Evolutionary conservation across 1,284 basidiomycete genomes (phyloP).

Genomic region (Gastroboletus turbinatus): DNA sequence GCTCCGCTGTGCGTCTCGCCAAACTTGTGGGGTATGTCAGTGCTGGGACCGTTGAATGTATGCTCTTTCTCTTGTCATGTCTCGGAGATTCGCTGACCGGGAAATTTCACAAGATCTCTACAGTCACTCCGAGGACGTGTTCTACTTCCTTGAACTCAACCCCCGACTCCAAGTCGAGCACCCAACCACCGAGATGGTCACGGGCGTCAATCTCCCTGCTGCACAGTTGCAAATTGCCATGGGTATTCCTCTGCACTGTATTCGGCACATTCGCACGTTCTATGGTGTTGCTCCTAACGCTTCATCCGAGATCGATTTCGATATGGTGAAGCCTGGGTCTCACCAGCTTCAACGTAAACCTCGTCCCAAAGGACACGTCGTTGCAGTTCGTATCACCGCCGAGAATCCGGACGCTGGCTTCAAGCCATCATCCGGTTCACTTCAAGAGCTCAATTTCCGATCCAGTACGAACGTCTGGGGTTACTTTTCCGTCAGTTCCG

Average conservation of each 20-base stretch:
- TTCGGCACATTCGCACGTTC: constrained; percentile 93
- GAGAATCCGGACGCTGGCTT: constrained; percentile 99
- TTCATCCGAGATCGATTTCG: constrained; percentile 93
- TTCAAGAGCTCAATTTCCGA: constrained; percentile 99
- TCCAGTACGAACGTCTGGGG: constrained; percentile 99
- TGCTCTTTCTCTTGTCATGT: constrained; percentile 24
- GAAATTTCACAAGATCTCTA: constrained; percentile 75
- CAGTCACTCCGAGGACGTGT: constrained; percentile 89
- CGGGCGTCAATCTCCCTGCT: constrained; percentile 96
- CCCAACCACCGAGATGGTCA: constrained; percentile 99
- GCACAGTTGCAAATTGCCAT: constrained; percentile 98
- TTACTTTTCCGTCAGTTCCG: constrained; percentile 96
- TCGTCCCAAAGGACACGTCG: constrained; percentile 95
- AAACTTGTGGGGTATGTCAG: constrained; percentile 99
- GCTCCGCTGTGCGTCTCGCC: constrained; percentile 94
- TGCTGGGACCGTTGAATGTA: constrained; percentile 98
- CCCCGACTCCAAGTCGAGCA: constrained; percentile 99
- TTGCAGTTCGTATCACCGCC: constrained; percentile 98
- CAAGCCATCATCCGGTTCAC: constrained; percentile 95
- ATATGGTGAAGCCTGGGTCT: constrained; percentile 87
- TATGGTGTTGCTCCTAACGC: constrained; percentile 92
- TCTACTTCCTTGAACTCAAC: constrained; percentile 98
- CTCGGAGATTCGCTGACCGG: constrained; percentile 2
- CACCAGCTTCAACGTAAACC: constrained; percentile 93
- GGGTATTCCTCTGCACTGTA: constrained; percentile 96